phyloP scores from a whole-genome alignment of 116 monocot species.

The Papilionanthe hybrid region DNA sequence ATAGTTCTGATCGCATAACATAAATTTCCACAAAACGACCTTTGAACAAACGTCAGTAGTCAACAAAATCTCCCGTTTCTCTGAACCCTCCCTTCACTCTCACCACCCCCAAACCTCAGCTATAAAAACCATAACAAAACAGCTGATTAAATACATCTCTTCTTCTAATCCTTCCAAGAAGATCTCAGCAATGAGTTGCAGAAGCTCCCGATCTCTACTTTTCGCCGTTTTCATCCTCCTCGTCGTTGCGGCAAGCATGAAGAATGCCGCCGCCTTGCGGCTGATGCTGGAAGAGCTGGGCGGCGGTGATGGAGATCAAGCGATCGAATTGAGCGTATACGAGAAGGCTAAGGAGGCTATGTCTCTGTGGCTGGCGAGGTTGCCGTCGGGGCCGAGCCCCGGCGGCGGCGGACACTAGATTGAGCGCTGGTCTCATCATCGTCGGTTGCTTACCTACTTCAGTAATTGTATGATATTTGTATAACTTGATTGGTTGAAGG shows the following conservation, averaged over 20 bases:
- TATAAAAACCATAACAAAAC: neutral
- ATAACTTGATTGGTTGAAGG: too few species aligned
- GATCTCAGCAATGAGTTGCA: neutral
- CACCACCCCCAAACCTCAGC: neutral
- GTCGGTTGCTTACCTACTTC: too few species aligned
- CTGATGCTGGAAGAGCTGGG: neutral
- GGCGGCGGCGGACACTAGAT: constrained; percentile 7
- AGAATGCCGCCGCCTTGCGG: neutral
- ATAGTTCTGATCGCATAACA: neutral
- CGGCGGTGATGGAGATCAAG: neutral
- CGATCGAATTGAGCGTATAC: neutral
- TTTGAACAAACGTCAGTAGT: neutral
- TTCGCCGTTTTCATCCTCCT: neutral
- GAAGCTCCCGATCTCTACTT: neutral
- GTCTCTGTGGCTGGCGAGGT: constrained; percentile 4
- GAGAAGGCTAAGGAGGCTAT: constrained; percentile 5
- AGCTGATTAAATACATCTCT: neutral
- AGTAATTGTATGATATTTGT: too few species aligned
- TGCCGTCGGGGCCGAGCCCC: constrained; percentile 9
- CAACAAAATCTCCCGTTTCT: neutral
- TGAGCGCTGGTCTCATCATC: too few species aligned
- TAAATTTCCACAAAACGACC: neutral
- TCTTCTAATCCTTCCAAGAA: neutral
- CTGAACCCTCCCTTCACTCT: neutral
- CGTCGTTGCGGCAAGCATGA: neutral